These are phyloP conservation scores for Magnusiomyces sp. DNA, from an alignment of 1,139 yeast species.

Conservation along the genomic window DNA sequence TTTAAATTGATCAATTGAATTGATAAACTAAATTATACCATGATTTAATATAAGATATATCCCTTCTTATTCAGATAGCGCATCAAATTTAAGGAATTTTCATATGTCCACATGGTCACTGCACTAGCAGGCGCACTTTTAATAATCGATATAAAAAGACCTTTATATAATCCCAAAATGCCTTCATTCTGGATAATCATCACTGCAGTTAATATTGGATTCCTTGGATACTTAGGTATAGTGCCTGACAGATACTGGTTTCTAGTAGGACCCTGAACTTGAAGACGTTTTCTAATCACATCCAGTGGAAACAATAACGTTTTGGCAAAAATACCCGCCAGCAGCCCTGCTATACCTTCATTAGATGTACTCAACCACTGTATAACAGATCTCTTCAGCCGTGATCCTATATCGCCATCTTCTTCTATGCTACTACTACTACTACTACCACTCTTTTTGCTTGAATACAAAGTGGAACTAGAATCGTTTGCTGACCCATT, in stretches of 20 bases:
- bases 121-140: constrained; percentile 80
- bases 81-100: constrained; percentile 30
- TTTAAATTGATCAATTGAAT: no score
- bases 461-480: no score
- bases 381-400: background rate
- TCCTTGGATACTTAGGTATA: constrained; percentile 14
- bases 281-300: constrained; percentile 69
- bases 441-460: no score
- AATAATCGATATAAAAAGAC: constrained; percentile 56
- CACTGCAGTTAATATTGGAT: constrained; percentile 25
- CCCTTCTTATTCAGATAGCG: constrained; percentile 13
- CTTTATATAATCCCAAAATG: constrained; percentile 59
- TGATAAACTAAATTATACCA: no score
- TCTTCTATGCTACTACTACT: no score
- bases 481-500: background rate
- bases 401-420: no score
- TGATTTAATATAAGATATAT: constrained; percentile 7
- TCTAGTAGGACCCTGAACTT: constrained; percentile 44
- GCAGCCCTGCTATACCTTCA: constrained; percentile 61
- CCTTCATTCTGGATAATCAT: constrained; percentile 51
- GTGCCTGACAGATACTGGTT: constrained; percentile 20
- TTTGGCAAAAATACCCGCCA: constrained; percentile 73
- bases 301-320: constrained; percentile 78
- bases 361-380: constrained; percentile 27
- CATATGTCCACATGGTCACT: constrained; percentile 66